These are phyloP conservation scores for Abrus pulchellus DNA, from an alignment of 306 rosid genomes.

Conservation along the genomic window DNA sequence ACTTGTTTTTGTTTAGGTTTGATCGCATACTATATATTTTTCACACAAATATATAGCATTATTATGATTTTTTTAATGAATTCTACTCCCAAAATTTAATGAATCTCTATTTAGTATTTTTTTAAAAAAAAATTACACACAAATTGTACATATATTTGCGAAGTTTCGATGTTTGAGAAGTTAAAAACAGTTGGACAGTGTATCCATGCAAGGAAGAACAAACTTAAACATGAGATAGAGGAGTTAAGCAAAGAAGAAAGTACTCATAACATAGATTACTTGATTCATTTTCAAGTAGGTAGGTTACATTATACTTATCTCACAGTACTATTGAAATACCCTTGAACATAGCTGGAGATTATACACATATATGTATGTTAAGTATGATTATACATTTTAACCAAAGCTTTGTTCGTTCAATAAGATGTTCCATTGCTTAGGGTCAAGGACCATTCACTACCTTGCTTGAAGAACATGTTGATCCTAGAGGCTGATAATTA, in stretches of 20 bases:
- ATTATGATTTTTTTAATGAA: too few species aligned
- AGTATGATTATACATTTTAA: background rate
- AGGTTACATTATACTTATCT: background rate
- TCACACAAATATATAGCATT: too few species aligned
- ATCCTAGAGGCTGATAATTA: conserved; percentile 65
- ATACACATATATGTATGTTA: background rate
- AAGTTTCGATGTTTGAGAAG: too few species aligned
- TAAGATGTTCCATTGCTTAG: conserved; percentile 23
- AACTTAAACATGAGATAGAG: background rate
- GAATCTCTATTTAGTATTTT: too few species aligned
- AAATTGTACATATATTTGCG: too few species aligned
- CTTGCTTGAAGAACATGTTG: conserved; percentile 56
- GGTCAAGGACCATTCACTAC: conserved; percentile 55
- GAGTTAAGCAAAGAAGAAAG: background rate
- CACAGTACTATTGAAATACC: background rate
- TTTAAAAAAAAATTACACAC: too few species aligned
- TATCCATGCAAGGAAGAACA: background rate
- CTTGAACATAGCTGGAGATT: background rate
- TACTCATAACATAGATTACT: conserved; percentile 3
- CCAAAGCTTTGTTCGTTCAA: conserved; percentile 20
- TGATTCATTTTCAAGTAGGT: conserved; percentile 9
- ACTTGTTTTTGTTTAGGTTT: too few species aligned
- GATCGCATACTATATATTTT: too few species aligned
- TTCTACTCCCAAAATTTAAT: too few species aligned
- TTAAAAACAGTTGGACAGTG: too few species aligned